phyloP scores from a whole-genome alignment of 1,284 basidiomycete genomes.

The Ceratobasidium sp. region DNA sequence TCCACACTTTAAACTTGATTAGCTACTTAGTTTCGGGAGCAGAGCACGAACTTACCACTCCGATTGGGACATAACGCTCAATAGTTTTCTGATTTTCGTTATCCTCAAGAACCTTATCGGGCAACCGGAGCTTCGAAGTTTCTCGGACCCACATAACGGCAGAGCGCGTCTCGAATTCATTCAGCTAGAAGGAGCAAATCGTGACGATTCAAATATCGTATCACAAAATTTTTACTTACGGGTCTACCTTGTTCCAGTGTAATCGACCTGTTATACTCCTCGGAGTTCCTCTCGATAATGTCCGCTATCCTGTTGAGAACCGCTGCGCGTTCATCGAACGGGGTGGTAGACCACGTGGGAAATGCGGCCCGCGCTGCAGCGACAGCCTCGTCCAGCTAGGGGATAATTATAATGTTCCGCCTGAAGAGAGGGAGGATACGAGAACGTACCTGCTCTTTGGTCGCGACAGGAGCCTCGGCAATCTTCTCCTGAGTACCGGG shows the following conservation, averaged over 20 bases:
- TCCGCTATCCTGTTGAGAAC: constrained; percentile 14
- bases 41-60: constrained; percentile 18
- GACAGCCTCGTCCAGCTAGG: constrained; percentile 39
- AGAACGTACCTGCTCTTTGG: constrained; percentile 24
- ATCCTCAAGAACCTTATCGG: constrained; percentile 29
- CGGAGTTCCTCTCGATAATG: constrained; percentile 11
- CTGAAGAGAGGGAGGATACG: not conserved
- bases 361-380: constrained; percentile 29
- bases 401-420: not conserved
- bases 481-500: constrained; percentile 37
- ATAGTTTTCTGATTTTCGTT: constrained; percentile 19
- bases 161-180: not conserved
- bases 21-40: not conserved
- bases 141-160: constrained; percentile 27
- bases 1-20: not conserved
- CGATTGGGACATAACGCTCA: constrained; percentile 32
- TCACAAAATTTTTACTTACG: not conserved
- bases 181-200: not conserved
- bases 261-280: constrained; percentile 18
- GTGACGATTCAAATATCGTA: not conserved
- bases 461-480: constrained; percentile 33
- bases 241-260: constrained; percentile 28
- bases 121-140: constrained; percentile 32
- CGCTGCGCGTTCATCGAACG: constrained; percentile 16
- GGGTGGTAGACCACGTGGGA: constrained; percentile 32